These are phyloP conservation scores for Daldinia bambusicola DNA, from an alignment of 495 filamentous ascomycete species.

Conservation along the genomic window DNA sequence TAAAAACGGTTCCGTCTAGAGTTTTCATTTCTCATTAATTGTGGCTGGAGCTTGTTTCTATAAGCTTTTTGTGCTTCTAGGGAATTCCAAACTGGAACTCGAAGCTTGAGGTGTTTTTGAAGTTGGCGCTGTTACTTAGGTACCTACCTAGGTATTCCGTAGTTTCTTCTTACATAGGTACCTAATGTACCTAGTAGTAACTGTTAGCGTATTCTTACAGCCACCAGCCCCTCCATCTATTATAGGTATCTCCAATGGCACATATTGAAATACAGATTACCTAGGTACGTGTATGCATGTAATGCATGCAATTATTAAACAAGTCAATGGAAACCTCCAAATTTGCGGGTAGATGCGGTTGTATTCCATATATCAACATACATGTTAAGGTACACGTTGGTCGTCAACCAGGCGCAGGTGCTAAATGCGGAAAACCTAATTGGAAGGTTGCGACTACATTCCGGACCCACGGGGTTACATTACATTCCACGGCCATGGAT, in stretches of 20 bases:
- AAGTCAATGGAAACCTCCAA: not conserved
- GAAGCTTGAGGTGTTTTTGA: not conserved
- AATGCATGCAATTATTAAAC: conserved; percentile 16
- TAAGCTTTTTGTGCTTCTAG: not conserved
- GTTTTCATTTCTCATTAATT: conserved; percentile 14
- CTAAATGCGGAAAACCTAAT: conserved; percentile 25
- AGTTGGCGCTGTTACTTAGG: not conserved
- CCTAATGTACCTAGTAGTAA: too few relatives aligned
- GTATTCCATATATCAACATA: conserved; percentile 2
- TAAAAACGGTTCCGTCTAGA: not conserved
- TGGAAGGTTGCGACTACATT: conserved; percentile 26
- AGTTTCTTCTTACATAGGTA: too few relatives aligned
- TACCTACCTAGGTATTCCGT: not conserved
- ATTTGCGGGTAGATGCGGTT: conserved; percentile 9
- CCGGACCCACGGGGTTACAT: conserved; percentile 24
- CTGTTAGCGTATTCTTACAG: not conserved
- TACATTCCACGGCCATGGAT: conserved; percentile 20
- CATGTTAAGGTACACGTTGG: not conserved
- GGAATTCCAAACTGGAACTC: not conserved
- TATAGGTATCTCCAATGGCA: not conserved
- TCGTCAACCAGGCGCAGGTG: conserved; percentile 31
- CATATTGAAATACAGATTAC: not conserved
- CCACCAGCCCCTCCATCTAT: not conserved
- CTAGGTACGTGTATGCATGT: too few relatives aligned
- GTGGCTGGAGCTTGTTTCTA: conserved; percentile 21